These are phyloP conservation scores for Graphilbum ipis-grandicollis DNA, from an alignment of 2,329 filamentous ascomycete species.

Conservation along the genomic window DNA sequence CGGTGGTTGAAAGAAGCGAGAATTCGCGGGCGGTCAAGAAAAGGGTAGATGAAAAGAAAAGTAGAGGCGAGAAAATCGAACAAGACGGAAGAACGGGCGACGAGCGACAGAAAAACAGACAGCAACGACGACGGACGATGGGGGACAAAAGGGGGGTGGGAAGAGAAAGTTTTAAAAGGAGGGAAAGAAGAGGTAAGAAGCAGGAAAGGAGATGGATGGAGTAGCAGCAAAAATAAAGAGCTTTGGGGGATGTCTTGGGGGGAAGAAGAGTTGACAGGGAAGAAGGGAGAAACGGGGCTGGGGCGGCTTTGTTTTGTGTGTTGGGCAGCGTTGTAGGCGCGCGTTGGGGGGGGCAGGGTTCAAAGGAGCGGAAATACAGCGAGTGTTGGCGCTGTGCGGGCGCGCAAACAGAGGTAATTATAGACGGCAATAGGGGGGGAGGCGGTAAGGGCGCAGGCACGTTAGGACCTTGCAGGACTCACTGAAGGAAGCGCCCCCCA, in stretches of 20 bases:
- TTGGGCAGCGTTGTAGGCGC: too few relatives aligned
- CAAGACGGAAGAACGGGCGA: not conserved
- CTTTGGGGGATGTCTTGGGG: not conserved
- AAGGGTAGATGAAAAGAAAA: not conserved
- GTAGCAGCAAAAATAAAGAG: not conserved
- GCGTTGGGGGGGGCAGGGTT: too few relatives aligned
- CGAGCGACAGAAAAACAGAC: too few relatives aligned
- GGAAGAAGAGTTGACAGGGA: not conserved
- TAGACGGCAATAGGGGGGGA: too few relatives aligned
- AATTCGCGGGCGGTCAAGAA: not conserved
- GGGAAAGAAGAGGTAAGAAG: not conserved
- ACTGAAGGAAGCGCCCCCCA: too few relatives aligned
- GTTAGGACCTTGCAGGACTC: too few relatives aligned
- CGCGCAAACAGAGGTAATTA: too few relatives aligned
- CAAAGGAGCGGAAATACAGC: not conserved
- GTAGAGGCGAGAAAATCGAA: not conserved
- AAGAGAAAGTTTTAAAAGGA: not conserved
- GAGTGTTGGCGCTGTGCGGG: too few relatives aligned
- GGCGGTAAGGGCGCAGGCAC: too few relatives aligned
- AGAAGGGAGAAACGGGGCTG: not conserved
- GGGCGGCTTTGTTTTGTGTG: too few relatives aligned
- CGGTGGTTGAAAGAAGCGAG: conserved; percentile 4
- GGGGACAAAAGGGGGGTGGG: not conserved
- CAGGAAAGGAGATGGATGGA: too few relatives aligned
- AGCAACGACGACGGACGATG: not conserved